Evolutionary conservation across 306 rosid genomes (phyloP).

Genomic region (Ochetophila trinervis): DNA sequence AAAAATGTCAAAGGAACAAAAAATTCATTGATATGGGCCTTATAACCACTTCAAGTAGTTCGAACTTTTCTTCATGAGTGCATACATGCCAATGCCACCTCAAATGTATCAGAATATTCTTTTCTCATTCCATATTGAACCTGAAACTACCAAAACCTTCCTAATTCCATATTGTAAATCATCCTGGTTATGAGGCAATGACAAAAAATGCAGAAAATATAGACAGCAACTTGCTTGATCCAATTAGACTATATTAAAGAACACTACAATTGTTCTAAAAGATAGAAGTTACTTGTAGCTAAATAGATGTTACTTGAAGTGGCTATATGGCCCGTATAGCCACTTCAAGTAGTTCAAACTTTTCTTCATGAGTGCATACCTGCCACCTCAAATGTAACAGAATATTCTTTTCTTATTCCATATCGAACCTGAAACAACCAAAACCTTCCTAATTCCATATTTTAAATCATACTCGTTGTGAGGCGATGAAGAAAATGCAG

Average conservation of each 20-base stretch:
- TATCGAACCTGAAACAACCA: background rate
- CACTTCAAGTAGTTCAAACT: background rate
- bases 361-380: background rate
- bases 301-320: no score
- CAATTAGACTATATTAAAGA: no score
- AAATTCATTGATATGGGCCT: constrained; percentile 2
- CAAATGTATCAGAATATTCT: constrained; percentile 8
- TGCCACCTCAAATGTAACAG: constrained; percentile 11
- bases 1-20: constrained; percentile 11
- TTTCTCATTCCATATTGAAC: background rate
- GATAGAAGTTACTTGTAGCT: no score
- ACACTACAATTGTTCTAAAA: no score
- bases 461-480: background rate
- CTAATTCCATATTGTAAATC: background rate
- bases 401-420: background rate
- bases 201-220: no score
- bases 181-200: no score
- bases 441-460: background rate
- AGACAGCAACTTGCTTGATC: no score
- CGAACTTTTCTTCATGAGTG: background rate
- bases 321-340: no score
- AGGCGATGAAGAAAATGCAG: no score
- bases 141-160: background rate
- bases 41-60: background rate
- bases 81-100: background rate